Percentiles rank a stretch among this genome's conserved stretches.
Evolutionary conservation across 306 rosid species (phyloP).

Genomic region (Sicyos edulis): DNA sequence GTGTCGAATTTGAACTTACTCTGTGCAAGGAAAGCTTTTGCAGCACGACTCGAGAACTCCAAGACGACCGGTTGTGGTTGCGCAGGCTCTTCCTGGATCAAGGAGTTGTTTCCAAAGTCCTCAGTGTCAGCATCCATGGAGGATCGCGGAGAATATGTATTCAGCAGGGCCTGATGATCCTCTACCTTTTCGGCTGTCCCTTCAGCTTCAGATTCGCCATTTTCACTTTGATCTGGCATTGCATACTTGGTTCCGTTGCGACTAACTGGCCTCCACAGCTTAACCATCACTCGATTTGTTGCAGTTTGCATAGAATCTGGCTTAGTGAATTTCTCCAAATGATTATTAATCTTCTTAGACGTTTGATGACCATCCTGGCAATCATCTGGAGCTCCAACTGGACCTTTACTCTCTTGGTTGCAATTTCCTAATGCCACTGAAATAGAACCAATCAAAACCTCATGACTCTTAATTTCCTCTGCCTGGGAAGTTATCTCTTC

Average conservation of each 20-base stretch:
- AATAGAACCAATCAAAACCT: slow-evolving; percentile 80
- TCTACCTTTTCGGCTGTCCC: slow-evolving; percentile 28
- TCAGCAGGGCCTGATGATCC: slow-evolving; percentile 25
- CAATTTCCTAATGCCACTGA: slow-evolving; percentile 48
- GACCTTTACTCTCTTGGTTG: slow-evolving; percentile 33
- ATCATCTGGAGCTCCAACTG: slow-evolving; percentile 33
- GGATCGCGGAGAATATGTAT: slow-evolving; percentile 31
- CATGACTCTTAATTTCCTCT: slow-evolving; percentile 40
- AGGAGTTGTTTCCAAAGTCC: slow-evolving; percentile 22
- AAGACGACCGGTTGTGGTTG: slow-evolving; percentile 15
- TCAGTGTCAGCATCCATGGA: slow-evolving; percentile 28
- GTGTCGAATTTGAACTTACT: slow-evolving; percentile 38
- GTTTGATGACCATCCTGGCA: slow-evolving; percentile 31
- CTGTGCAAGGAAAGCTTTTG: slow-evolving; percentile 55
- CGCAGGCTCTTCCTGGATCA: slow-evolving; percentile 22
- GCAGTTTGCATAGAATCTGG: slow-evolving; percentile 32
- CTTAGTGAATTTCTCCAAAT: slow-evolving; percentile 41
- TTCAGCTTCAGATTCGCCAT: slow-evolving; percentile 33
- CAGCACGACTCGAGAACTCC: slow-evolving; percentile 33
- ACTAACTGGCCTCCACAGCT: slow-evolving; percentile 59
- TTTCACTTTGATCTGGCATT: slow-evolving; percentile 34
- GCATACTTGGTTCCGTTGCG: slow-evolving; percentile 34
- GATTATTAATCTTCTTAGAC: slow-evolving; percentile 31
- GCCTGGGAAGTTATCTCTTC: slow-evolving; percentile 28
- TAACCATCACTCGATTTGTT: slow-evolving; percentile 34